Evolutionary conservation across 305 asterid species (phyloP).

Genomic region (Fraxinus velutina): DNA sequence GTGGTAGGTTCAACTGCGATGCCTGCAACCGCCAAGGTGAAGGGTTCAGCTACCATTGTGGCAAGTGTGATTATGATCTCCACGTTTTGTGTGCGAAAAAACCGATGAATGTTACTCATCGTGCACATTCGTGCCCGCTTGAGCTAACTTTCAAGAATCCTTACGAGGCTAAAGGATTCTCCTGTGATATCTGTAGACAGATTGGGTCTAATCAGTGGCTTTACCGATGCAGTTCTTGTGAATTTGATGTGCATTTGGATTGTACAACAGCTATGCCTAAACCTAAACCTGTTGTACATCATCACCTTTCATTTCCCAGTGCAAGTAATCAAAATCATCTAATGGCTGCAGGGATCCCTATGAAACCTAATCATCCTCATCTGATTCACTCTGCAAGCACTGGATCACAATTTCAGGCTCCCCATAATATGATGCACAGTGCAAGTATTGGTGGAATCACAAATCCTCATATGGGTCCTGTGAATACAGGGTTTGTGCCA

Average conservation of each 20-base stretch:
- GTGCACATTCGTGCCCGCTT: conserved; percentile 48
- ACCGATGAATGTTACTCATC: conserved; percentile 41
- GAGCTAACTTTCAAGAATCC: conserved; percentile 46
- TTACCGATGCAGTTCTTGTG: conserved; percentile 22
- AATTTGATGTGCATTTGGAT: background rate
- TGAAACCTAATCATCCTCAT: background rate
- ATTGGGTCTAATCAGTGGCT: conserved; percentile 57
- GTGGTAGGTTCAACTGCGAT: conserved; percentile 45
- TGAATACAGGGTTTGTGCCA: background rate
- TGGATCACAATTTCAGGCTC: background rate
- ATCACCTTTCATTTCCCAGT: background rate
- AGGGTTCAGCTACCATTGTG: conserved; percentile 63
- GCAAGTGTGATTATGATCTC: conserved; percentile 50
- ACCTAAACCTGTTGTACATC: background rate
- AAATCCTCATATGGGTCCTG: background rate
- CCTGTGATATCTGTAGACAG: conserved; percentile 49
- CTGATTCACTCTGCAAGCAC: background rate
- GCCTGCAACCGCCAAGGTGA: conserved; percentile 47
- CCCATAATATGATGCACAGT: background rate
- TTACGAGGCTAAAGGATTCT: conserved; percentile 40
- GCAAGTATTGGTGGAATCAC: background rate
- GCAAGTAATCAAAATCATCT: background rate
- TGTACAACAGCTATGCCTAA: background rate
- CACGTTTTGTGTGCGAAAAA: conserved; percentile 54
- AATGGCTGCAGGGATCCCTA: background rate